These are phyloP conservation scores for Jamesozyma lodderae DNA, from an alignment of 805 yeast species.

Conservation along the genomic window DNA sequence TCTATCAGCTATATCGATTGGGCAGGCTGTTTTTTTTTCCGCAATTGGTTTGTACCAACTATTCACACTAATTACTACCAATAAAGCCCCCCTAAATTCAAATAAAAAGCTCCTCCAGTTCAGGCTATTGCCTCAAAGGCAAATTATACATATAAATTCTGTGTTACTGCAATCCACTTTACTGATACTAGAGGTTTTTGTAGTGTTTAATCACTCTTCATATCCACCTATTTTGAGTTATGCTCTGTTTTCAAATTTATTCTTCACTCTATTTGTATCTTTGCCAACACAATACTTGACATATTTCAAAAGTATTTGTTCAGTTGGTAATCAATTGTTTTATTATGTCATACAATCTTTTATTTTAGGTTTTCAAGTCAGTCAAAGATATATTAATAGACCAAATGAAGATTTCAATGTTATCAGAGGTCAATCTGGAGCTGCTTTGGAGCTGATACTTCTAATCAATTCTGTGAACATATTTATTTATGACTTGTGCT, in stretches of 20 bases:
- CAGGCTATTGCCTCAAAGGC: conserved; percentile 10
- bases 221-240: conserved; percentile 9
- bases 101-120: conserved; percentile 6
- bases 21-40: conserved; percentile 12
- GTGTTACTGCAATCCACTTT: conserved; percentile 15
- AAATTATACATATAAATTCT: conserved; percentile 17
- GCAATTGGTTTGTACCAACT: conserved; percentile 21
- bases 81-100: conserved; percentile 14
- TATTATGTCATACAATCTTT: conserved; percentile 19
- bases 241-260: conserved; percentile 13
- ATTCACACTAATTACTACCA: conserved; percentile 8
- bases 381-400: conserved; percentile 17
- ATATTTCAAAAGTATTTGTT: conserved; percentile 25
- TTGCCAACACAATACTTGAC: conserved; percentile 23
- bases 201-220: conserved; percentile 2
- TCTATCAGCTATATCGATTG: conserved; percentile 14
- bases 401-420: conserved; percentile 17
- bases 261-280: conserved; percentile 16
- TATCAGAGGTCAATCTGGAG: conserved; percentile 12
- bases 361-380: conserved; percentile 15
- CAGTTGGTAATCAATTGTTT: conserved; percentile 24
- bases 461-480: conserved; percentile 29
- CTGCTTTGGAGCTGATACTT: conserved; percentile 23
- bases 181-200: conserved; percentile 8
- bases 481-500: conserved; percentile 33